These are phyloP conservation scores for Lipomyces sp. DNA, from an alignment of 805 yeast species.

Conservation along the genomic window DNA sequence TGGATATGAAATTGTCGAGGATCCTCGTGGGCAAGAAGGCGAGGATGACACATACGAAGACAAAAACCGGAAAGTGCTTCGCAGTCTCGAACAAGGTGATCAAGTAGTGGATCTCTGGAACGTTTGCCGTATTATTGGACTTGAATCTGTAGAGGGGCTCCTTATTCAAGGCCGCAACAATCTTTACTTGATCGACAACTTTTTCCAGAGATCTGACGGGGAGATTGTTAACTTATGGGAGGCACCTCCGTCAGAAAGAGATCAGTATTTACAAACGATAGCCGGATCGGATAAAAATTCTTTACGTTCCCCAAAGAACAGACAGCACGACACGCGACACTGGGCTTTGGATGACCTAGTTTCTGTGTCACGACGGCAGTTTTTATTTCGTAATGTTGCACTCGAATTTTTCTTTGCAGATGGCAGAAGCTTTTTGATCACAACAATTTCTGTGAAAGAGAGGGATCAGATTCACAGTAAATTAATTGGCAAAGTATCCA, in stretches of 20 bases:
- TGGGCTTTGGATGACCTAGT: constrained; percentile 63
- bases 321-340: constrained; percentile 28
- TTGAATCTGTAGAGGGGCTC: constrained; percentile 73
- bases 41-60: constrained; percentile 46
- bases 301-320: constrained; percentile 2
- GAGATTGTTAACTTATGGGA: constrained; percentile 62
- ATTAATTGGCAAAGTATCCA: constrained; percentile 49
- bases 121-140: constrained; percentile 68
- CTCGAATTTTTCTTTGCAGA: constrained; percentile 70
- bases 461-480: constrained; percentile 57
- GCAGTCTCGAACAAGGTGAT: constrained; percentile 68
- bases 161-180: constrained; percentile 64
- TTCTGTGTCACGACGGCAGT: constrained; percentile 69
- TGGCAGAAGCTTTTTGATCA: constrained; percentile 67
- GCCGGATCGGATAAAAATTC: constrained; percentile 44
- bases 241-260: constrained; percentile 60
- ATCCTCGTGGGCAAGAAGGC: constrained; percentile 30
- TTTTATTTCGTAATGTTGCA: constrained; percentile 75
- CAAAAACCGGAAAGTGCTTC: constrained; percentile 67
- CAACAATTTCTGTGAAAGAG: constrained; percentile 52
- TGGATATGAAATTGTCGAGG: constrained; percentile 33
- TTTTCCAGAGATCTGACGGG: constrained; percentile 53
- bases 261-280: constrained; percentile 64
- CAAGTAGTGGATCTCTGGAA: constrained; percentile 70
- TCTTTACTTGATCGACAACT: constrained; percentile 66